A percentile compares a stretch with the other conserved stretches of the same genome.
These are phyloP conservation scores for Tolypocladium ovalisporum DNA, from an alignment of 2,329 filamentous ascomycete species.

Conservation along the genomic window DNA sequence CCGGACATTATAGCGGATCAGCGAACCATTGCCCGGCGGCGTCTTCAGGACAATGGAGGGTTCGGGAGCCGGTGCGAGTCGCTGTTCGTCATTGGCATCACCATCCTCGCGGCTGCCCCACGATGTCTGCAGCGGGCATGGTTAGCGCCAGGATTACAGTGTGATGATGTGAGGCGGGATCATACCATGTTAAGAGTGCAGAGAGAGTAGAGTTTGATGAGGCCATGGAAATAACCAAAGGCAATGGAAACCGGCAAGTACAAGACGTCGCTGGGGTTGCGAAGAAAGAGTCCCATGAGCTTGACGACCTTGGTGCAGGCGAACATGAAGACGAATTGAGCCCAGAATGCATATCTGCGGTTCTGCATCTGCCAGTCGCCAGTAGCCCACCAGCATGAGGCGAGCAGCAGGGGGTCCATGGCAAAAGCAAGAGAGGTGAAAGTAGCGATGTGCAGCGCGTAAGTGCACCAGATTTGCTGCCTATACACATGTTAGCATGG, in stretches of 20 bases:
- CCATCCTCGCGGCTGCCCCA: conserved; percentile 93
- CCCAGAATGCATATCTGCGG: conserved; percentile 45
- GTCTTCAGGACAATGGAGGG: conserved; percentile 30
- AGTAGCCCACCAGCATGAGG: conserved; percentile 58
- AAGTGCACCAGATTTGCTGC: conserved; percentile 86
- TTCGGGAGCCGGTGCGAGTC: conserved; percentile 44
- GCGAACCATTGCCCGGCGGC: conserved; percentile 29
- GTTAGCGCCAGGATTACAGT: too few relatives aligned
- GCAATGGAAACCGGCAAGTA: conserved; percentile 76
- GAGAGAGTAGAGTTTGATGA: conserved; percentile 84
- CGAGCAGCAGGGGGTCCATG: conserved; percentile 64
- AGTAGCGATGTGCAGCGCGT: conserved; percentile 85
- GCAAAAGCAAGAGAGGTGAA: conserved; percentile 79
- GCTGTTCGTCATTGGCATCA: conserved; percentile 68
- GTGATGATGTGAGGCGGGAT: neutral
- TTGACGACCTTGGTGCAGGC: conserved; percentile 83
- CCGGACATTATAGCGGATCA: conserved; percentile 35
- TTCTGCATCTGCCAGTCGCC: conserved; percentile 42
- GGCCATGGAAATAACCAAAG: conserved; percentile 87
- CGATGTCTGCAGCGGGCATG: conserved; percentile 54
- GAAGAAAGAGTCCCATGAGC: conserved; percentile 73
- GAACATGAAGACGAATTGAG: conserved; percentile 65
- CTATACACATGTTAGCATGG: conserved; percentile 30
- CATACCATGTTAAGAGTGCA: conserved; percentile 74
- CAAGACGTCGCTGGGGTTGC: conserved; percentile 70